A percentile compares a stretch with the other conserved stretches of the same genome.
These are phyloP conservation scores for Pseudogymnoascus sp. DNA, from an alignment of 2,329 filamentous ascomycete genomes.

Conservation along the genomic window DNA sequence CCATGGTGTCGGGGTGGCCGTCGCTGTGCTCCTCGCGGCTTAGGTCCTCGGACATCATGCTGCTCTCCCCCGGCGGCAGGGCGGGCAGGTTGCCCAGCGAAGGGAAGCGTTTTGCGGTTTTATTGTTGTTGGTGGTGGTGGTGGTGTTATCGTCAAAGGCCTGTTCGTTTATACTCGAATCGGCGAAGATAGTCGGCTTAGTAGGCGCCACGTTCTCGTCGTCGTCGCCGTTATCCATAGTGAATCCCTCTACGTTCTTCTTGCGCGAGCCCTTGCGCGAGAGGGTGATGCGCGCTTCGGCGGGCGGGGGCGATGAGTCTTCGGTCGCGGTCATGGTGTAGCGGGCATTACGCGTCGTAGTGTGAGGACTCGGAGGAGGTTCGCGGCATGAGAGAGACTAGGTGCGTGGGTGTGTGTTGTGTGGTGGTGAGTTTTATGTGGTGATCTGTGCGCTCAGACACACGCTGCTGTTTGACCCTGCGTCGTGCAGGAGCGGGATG, in stretches of 20 bases:
- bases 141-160: background rate
- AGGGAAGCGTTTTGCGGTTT: background rate
- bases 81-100: background rate
- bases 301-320: constrained; percentile 2
- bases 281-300: background rate
- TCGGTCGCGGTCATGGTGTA: background rate
- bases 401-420: background rate
- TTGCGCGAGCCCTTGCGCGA: constrained; percentile 6
- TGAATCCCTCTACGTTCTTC: background rate
- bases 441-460: constrained; percentile 4
- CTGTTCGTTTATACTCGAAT: background rate
- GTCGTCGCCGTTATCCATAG: background rate
- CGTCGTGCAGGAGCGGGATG: background rate
- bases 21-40: constrained; percentile 18
- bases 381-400: background rate
- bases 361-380: background rate
- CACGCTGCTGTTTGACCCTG: background rate
- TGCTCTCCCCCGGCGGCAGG: constrained; percentile 21
- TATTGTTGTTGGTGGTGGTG: background rate
- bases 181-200: background rate
- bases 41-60: constrained; percentile 21
- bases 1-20: constrained; percentile 20
- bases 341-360: background rate
- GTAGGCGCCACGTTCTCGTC: background rate
- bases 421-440: background rate